A percentile compares a stretch with the other conserved stretches of the same genome.
Conservation (phyloP, 768 basidiomycete genomes). For the Tulasnella sp. region DNA sequence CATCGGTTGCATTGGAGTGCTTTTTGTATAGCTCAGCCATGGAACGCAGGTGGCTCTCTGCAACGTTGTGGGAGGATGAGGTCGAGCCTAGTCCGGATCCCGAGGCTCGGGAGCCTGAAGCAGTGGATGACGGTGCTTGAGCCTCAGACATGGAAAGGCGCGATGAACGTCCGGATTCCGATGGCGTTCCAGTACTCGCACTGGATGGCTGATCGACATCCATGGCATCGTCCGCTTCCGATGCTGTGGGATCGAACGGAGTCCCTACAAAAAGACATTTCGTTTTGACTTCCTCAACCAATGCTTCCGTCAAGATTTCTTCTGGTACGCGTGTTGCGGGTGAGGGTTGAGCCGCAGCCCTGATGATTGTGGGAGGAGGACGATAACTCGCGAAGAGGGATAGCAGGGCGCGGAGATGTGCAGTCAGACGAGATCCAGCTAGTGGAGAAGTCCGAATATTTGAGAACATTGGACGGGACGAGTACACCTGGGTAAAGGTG, state of each 20-base stretch:
- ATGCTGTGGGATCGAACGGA: constrained; percentile 9
- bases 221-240: constrained; percentile 15
- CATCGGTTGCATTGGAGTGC: constrained; percentile 65
- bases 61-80: constrained; percentile 16
- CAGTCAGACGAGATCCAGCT: constrained; percentile 71
- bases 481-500: constrained; percentile 54
- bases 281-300: constrained; percentile 86
- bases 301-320: constrained; percentile 63
- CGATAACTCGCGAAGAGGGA: constrained; percentile 73
- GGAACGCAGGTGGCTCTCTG: constrained; percentile 48
- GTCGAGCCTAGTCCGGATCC: neutral
- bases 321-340: constrained; percentile 49
- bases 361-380: constrained; percentile 67
- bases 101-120: neutral
- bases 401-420: constrained; percentile 70
- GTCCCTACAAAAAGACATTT: constrained; percentile 78
- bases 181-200: neutral
- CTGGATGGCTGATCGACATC: constrained; percentile 15
- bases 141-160: constrained; percentile 9
- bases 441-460: constrained; percentile 74
- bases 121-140: neutral
- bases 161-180: neutral
- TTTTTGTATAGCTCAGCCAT: constrained; percentile 60
- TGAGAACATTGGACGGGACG: constrained; percentile 76
- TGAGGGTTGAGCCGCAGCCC: constrained; percentile 47